These are phyloP conservation scores for Blastomyces emzantsi DNA, from an alignment of 2,329 filamentous ascomycete genomes.

Conservation along the genomic window DNA sequence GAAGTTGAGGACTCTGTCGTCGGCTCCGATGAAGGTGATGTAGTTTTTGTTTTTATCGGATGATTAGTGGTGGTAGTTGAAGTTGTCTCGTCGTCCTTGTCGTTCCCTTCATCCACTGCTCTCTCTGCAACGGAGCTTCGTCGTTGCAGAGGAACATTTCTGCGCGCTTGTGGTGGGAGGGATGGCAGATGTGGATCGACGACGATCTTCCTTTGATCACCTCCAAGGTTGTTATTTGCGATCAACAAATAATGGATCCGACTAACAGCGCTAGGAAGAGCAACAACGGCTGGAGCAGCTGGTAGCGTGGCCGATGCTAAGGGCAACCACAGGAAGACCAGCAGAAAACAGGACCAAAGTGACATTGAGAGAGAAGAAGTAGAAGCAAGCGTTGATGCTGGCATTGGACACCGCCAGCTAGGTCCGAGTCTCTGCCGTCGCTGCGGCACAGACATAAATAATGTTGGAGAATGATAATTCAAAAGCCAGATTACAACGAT, in stretches of 20 bases:
- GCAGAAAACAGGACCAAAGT: slow-evolving; percentile 7
- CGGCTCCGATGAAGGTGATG: neutral
- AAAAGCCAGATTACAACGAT: neutral
- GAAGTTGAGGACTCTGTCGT: neutral
- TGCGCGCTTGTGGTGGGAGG: neutral
- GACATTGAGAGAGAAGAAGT: slow-evolving; percentile 7
- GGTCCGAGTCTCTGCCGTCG: slow-evolving; percentile 21
- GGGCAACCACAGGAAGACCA: slow-evolving; percentile 6
- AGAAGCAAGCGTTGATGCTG: neutral
- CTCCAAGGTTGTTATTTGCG: slow-evolving; percentile 4
- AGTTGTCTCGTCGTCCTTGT: neutral
- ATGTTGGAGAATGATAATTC: neutral
- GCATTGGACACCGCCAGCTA: slow-evolving; percentile 11
- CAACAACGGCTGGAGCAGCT: neutral
- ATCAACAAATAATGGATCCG: slow-evolving; percentile 3
- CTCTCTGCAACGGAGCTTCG: neutral
- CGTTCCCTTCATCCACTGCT: neutral
- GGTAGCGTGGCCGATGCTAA: neutral
- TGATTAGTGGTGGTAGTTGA: neutral
- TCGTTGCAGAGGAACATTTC: neutral
- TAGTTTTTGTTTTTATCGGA: neutral
- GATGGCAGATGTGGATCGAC: slow-evolving; percentile 13
- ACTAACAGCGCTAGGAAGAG: neutral
- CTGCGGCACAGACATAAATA: slow-evolving; percentile 1
- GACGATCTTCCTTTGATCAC: slow-evolving; percentile 17